phyloP scores from a whole-genome alignment of 441 rosid genomes.

The Gossypium lobatum region DNA sequence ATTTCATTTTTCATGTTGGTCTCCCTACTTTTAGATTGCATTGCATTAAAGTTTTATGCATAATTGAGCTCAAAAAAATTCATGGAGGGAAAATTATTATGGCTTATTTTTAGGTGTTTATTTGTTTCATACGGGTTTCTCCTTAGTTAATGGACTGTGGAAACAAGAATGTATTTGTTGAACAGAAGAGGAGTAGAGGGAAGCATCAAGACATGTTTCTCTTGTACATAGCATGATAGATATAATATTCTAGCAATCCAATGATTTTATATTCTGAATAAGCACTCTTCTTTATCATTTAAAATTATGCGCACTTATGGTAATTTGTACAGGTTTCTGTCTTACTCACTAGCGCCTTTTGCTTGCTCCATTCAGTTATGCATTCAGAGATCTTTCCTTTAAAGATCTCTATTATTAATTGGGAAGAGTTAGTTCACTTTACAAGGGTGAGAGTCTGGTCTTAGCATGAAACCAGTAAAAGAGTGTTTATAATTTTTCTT shows the following conservation, averaged over 20 bases:
- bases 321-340: background rate
- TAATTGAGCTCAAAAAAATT: background rate
- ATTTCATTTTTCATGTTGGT: background rate
- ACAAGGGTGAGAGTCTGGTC: background rate
- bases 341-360: background rate
- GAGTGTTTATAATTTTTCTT: constrained; percentile 25
- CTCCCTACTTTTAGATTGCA: background rate
- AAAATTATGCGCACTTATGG: background rate
- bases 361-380: background rate
- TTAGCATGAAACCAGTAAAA: constrained; percentile 11
- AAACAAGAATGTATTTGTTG: no score
- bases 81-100: background rate
- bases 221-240: no score
- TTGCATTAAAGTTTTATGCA: background rate
- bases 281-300: background rate
- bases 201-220: no score
- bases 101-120: background rate
- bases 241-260: background rate
- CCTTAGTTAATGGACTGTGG: no score
- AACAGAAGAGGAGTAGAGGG: no score
- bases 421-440: constrained; percentile 7
- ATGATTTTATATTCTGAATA: background rate
- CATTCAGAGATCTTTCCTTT: background rate
- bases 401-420: background rate
- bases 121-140: background rate